Evolutionary conservation across 2,329 filamentous ascomycete genomes (phyloP), one percentile per base, ranked within the genome.

Genomic region (Microcyclospora tardicrescens): DNA sequence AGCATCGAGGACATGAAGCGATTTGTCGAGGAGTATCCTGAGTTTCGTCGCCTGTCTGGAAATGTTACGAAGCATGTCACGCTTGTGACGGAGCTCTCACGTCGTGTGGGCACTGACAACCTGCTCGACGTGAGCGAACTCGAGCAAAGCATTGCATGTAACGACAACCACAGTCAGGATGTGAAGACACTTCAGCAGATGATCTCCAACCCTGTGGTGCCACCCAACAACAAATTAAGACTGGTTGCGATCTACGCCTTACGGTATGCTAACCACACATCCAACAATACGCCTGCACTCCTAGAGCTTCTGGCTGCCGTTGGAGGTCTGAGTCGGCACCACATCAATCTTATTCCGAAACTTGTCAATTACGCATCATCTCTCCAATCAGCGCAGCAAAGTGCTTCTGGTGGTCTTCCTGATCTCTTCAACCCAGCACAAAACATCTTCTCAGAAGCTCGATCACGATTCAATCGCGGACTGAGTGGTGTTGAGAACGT

Each of bases 51-150:
- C 55, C 75, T 98, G 1, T 95, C 91, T 2, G 87, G 91, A 29
- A 98, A 98, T 51, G 91, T 98, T 38, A 96, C 87, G 65, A 98
- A 98, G 58, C 91, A 98, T 58, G 93, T 98, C 41, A 94, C 91
- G 0, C 67, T 98, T 15, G 91, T 98, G 15, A 86, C 86, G 1
- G 93, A 98, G 57, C 71, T 98, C 31, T 95, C 86, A 59, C 75
- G 89, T 41, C 77, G 84, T 40, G 87, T 98, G 11, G 83, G 81
- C 6, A 77, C 81, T 30, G 84, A 96, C 51, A 85, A 78, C 50
- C 63, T 98, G 30, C 70, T 98, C n/a, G 91, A 98, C 60, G 86
- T 96, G 41, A 94, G 86, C 61, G 91, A 98, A 65, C 71, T 96
- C 34, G 91, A 98, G 63, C 91, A 98, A 61, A 95, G 87, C 56